These are phyloP conservation scores for Jaltomata sinuosa DNA, from an alignment of 257 asterid species.

Conservation along the genomic window DNA sequence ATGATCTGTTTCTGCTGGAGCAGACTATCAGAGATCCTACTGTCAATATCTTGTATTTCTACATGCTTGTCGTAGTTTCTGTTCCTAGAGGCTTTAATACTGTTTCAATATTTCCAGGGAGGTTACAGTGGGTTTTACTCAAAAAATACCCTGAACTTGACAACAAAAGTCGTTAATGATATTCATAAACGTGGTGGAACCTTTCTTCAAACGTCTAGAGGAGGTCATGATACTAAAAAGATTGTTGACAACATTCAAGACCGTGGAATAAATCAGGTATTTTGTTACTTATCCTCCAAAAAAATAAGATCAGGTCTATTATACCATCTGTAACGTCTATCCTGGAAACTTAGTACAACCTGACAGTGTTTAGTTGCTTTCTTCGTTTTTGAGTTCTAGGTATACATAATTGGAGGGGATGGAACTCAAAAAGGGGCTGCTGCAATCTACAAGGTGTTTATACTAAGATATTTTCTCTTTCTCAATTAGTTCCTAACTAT, in stretches of 20 bases:
- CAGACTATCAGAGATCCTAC: neutral
- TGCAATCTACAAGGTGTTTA: slow-evolving; percentile 70
- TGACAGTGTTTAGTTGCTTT: neutral
- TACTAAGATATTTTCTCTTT: neutral
- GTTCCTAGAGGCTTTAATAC: neutral
- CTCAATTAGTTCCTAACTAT: neutral
- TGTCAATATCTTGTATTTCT: neutral
- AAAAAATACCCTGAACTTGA: slow-evolving; percentile 69
- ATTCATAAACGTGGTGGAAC: slow-evolving; percentile 97
- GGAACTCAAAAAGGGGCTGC: slow-evolving; percentile 97
- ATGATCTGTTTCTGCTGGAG: neutral
- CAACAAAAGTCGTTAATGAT: slow-evolving; percentile 70
- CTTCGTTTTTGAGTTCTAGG: slow-evolving; percentile 39
- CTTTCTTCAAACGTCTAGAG: slow-evolving; percentile 85
- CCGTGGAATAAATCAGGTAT: too few relatives aligned
- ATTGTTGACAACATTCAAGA: slow-evolving; percentile 94
- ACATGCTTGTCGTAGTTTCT: neutral
- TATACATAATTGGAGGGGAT: slow-evolving; percentile 97
- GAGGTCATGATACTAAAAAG: slow-evolving; percentile 92
- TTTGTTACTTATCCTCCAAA: too few relatives aligned
- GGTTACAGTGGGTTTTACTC: slow-evolving; percentile 94
- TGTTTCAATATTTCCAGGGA: slow-evolving; percentile 44
- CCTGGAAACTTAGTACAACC: neutral
- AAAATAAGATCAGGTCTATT: too few relatives aligned
- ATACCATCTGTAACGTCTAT: neutral